These are phyloP conservation scores for Penicillium verrucosum DNA, from an alignment of 2,329 filamentous ascomycete genomes.

Conservation along the genomic window DNA sequence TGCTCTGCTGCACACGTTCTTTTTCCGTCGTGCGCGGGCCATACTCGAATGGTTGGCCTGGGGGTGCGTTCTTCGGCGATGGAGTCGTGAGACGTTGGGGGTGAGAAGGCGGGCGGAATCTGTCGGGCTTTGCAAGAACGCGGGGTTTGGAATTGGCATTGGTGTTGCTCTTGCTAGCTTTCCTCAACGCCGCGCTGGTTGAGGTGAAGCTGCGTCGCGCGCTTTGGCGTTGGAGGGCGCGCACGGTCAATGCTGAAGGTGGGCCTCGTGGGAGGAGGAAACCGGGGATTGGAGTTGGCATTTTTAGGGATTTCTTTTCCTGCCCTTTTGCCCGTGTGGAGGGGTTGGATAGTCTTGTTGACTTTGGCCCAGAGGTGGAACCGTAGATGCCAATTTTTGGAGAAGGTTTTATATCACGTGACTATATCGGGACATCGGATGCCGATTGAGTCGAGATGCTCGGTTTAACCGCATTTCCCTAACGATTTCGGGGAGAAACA, in stretches of 20 bases:
- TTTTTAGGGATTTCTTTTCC: neutral
- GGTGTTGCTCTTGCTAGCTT: constrained; percentile 8
- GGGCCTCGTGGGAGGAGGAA: constrained; percentile 64
- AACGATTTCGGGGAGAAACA: neutral
- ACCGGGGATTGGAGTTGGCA: constrained; percentile 52
- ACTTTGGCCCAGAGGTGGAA: constrained; percentile 1
- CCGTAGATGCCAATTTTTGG: constrained; percentile 8
- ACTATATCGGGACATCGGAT: neutral
- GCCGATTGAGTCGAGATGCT: neutral
- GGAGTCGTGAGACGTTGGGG: constrained; percentile 58
- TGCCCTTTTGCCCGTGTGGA: neutral
- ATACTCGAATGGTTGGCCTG: constrained; percentile 61
- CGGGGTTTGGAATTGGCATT: constrained; percentile 59
- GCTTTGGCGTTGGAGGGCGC: constrained; percentile 22
- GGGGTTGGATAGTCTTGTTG: constrained; percentile 11
- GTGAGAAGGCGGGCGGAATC: constrained; percentile 91
- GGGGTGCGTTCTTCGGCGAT: constrained; percentile 12
- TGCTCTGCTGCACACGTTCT: constrained; percentile 55
- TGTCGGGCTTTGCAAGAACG: constrained; percentile 79
- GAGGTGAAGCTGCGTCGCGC: constrained; percentile 27
- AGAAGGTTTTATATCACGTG: constrained; percentile 7
- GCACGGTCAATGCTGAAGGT: constrained; percentile 31
- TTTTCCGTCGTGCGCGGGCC: constrained; percentile 70
- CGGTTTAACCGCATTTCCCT: neutral
- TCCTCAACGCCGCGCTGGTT: constrained; percentile 13